A percentile compares a stretch with the other conserved stretches of the same genome.
Evolutionary conservation across 2,329 filamentous ascomycete species (phyloP).

Genomic region (Colletotrichum viniferum): DNA sequence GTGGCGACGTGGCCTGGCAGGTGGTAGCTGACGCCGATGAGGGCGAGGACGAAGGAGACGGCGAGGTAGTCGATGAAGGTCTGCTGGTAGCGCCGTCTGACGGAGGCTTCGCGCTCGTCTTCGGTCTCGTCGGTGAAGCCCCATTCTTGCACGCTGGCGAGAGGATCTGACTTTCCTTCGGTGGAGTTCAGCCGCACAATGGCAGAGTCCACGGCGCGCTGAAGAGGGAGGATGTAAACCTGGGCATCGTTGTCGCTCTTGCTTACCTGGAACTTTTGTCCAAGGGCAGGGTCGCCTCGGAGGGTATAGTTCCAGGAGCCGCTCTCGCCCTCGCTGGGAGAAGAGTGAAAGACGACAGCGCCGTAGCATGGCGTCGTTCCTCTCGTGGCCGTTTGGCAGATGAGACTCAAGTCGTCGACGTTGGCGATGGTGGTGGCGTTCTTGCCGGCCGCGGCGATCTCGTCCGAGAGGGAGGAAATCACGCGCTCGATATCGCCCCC

Average conservation of each 20-base stretch:
- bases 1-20: constrained; percentile 72
- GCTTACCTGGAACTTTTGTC: constrained; percentile 58
- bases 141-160: constrained; percentile 32
- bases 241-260: constrained; percentile 65
- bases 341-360: constrained; percentile 73
- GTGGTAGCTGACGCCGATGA: constrained; percentile 74
- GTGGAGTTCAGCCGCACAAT: constrained; percentile 55
- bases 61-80: constrained; percentile 69
- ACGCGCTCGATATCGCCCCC: constrained; percentile 77
- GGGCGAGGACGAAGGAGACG: constrained; percentile 71
- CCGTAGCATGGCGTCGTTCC: constrained; percentile 76
- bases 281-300: constrained; percentile 64
- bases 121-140: constrained; percentile 37
- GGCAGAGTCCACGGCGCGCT: constrained; percentile 69
- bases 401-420: constrained; percentile 34
- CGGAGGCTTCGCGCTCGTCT: constrained; percentile 58
- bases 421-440: constrained; percentile 26
- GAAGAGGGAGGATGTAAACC: constrained; percentile 70
- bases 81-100: constrained; percentile 66
- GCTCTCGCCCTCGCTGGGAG: constrained; percentile 56
- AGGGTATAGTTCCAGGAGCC: constrained; percentile 75
- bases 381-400: constrained; percentile 63
- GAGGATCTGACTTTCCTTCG: constrained; percentile 25
- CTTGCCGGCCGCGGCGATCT: constrained; percentile 28
- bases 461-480: constrained; percentile 62